These are phyloP conservation scores for Starmerella apicola DNA, from an alignment of 805 yeast genomes.

Conservation along the genomic window DNA sequence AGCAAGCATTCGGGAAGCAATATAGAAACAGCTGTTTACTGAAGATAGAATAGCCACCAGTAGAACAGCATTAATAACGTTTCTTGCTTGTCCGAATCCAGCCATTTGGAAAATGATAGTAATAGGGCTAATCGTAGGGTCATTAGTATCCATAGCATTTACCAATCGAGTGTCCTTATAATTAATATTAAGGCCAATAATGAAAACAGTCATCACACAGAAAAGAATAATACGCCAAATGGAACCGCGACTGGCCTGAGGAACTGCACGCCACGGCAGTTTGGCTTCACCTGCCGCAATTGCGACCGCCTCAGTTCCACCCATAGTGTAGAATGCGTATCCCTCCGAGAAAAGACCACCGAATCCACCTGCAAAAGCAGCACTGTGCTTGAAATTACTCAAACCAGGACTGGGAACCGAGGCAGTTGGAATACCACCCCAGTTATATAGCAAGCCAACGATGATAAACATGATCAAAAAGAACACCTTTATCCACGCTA, in stretches of 20 bases:
- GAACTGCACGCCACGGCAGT: conserved; percentile 44
- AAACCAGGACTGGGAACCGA: conserved; percentile 44
- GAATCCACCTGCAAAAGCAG: conserved; percentile 22
- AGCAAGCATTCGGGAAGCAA: conserved; percentile 50
- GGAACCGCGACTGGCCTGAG: conserved; percentile 43
- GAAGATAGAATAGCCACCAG: conserved; percentile 52
- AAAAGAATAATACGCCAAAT: conserved; percentile 39
- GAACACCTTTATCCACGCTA: conserved; percentile 50
- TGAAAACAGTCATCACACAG: conserved; percentile 39
- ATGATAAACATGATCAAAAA: conserved; percentile 53
- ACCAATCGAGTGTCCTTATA: conserved; percentile 36
- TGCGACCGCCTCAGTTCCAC: conserved; percentile 45
- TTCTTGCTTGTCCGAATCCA: conserved; percentile 33
- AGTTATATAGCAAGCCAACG: conserved; percentile 40
- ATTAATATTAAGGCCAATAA: conserved; percentile 46
- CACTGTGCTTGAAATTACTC: conserved; percentile 18
- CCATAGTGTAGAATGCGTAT: conserved; percentile 42
- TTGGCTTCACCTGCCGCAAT: conserved; percentile 46
- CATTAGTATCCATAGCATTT: conserved; percentile 35
- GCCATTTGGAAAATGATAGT: conserved; percentile 40
- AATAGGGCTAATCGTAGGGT: conserved; percentile 38
- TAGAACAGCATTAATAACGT: conserved; percentile 46
- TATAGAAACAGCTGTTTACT: conserved; percentile 50
- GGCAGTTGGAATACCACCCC: conserved; percentile 40
- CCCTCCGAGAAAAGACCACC: conserved; percentile 29